A percentile compares a stretch with the other conserved stretches of the same genome.
phyloP scores from a whole-genome alignment of 2,329 filamentous ascomycete genomes.

The Diplodia seriata region DNA sequence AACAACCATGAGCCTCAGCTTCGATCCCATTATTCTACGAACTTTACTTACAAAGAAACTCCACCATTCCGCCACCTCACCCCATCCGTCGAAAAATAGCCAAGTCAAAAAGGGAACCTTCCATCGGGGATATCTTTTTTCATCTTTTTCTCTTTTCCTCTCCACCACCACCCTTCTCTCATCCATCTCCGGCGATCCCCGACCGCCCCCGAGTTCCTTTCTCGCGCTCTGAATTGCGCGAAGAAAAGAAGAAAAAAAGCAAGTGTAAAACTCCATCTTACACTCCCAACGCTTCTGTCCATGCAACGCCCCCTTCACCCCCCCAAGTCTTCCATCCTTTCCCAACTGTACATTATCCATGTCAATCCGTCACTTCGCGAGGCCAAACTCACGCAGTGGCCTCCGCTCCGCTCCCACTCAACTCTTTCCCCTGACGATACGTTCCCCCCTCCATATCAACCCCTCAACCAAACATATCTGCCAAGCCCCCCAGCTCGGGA shows the following conservation, averaged over 20 bases:
- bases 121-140: slow-evolving; percentile 14
- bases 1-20: neutral
- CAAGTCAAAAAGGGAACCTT: neutral
- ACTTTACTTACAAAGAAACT: slow-evolving; percentile 1
- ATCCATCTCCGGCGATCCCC: neutral
- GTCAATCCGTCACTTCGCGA: neutral
- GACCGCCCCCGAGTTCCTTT: neutral
- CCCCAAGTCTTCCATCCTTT: neutral
- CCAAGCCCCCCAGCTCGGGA: slow-evolving; percentile 52
- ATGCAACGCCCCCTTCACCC: too few relatives aligned
- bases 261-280: too few relatives aligned
- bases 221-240: too few relatives aligned
- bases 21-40: neutral
- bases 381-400: neutral
- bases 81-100: neutral
- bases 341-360: too few relatives aligned
- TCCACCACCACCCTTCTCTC: neutral
- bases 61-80: neutral
- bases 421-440: neutral
- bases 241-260: too few relatives aligned
- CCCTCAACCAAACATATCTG: slow-evolving; percentile 52
- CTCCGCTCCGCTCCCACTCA: too few relatives aligned
- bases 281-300: too few relatives aligned
- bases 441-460: neutral
- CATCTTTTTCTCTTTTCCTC: slow-evolving; percentile 7